Base-by-base conservation (phyloP, 1,139 yeast genomes). In the Maudiozyma humilis region DNA sequence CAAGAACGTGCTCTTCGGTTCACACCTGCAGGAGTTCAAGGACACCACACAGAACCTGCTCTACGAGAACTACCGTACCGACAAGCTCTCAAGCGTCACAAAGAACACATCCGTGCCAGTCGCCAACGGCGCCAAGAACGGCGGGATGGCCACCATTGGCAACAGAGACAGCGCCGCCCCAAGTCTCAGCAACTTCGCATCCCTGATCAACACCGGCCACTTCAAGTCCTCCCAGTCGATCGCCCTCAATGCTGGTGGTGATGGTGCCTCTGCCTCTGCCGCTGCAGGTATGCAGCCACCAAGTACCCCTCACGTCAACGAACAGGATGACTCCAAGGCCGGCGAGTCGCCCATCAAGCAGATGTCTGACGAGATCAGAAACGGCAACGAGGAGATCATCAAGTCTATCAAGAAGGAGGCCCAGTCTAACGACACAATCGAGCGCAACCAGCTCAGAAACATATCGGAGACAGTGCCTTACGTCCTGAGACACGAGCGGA, bases 381-480 rank as follows among this genome's bases (percentile, higher is more conserved):
- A 60, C 55, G 67, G 66, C 49, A 64, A 64, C 53, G 67, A 68
- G 59, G 64, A 69, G 16, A 66, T 65, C 38, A 69, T 73, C 45
- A 63, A 73, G 27, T 71, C 76, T 14, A 77, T 79, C 55, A 75
- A 76, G 62, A 69, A 78, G 50, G 78, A 82, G 38, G 66, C 72
- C 1, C 68, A 70, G 7, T 45, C 53, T 19, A 36, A 52, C 16
- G 56, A 52, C 18, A 64, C 67, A 13, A 81, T 80, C 6, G 83
- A 82, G 55, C 74, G 85, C 50, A 73, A 72, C 53, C 85, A 82
- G 63, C 69, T 83, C 53, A 73, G 93, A 60, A 83, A 79, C 60
- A 78, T 83, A 45, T 79, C 88, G 32, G 91, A 82, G 59, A 83
- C 91, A 1, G 86, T 83, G 27, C 93, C 93, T 30, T 83, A 83